Base-by-base conservation (phyloP, 306 rosid genomes). In the Vicia faba region DNA sequence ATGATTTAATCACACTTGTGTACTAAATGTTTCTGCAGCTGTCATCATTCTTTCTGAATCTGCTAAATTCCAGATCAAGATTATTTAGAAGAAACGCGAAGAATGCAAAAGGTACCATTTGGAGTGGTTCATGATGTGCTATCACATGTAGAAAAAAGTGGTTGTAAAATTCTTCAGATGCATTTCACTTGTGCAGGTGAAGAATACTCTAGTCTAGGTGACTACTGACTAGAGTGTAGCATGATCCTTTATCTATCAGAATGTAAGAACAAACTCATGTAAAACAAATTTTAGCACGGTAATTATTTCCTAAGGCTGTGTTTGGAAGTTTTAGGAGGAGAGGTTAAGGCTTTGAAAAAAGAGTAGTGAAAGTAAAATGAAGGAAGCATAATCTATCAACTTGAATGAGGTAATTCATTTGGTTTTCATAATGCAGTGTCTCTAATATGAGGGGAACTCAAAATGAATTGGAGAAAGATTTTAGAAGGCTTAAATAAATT, bases 1-100 rank as follows among this genome's bases (percentile, higher is more conserved):
- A 36, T 3, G 61, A 5, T n/a, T 55, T 55, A 55, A 55, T 55
- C 39, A 55, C 61, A 55, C 61, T 28, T 26, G 61, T 55, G 11
- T 55, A 13, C 6, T 13, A 55, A 55, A 26, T 55, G 39, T 55
- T 26, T 55, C 39, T 55, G 61, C 61, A 55, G 61, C 39, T 13
- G 19, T 26, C 61, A 55, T 55, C 18, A 26, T 28, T 55, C 39
- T 12, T 55, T 28, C 61, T 26, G 39, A 55, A 13, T 28, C 20
- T 55, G 18, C 61, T 28, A 28, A 55, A 55, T 28, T 55, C 39
- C n/a, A 55, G 61, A 28, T 28, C 8, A 55, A 26, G 61, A 55
- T 23, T 53, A 18, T 19, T 53, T 53, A 5, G 59, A 53, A 11
- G 59, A 53, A 53, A 23, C 5, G 33, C 7, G 15, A 23, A 23